Percentiles rank a stretch among this genome's conserved stretches.
These are phyloP conservation scores for Gremmenia infestans DNA, from an alignment of 2,329 filamentous ascomycete genomes.

Conservation along the genomic window DNA sequence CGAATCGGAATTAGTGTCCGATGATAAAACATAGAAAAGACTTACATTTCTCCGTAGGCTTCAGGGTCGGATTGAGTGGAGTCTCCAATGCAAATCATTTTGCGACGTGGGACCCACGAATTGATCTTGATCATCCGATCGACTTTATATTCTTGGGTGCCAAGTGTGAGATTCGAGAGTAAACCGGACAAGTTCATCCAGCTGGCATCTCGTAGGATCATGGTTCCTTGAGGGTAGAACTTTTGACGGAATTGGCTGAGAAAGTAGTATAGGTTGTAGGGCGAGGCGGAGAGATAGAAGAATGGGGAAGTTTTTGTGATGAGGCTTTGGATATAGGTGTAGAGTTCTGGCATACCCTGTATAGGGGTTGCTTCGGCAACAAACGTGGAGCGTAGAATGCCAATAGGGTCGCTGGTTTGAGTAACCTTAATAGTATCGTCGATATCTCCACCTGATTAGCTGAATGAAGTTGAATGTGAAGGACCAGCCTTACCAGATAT, in stretches of 20 bases:
- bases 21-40: conserved; percentile 2
- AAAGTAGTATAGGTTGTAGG: conserved; percentile 91
- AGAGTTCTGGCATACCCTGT: conserved; percentile 79
- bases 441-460: conserved; percentile 54
- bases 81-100: conserved; percentile 82
- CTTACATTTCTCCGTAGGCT: conserved; percentile 75
- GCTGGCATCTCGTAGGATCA: conserved; percentile 78
- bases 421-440: conserved; percentile 97
- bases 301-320: conserved; percentile 61
- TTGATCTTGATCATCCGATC: conserved; percentile 74
- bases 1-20: conserved; percentile 5
- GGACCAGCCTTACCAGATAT: conserved; percentile 55
- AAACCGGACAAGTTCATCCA: conserved; percentile 83
- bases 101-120: conserved; percentile 70
- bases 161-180: conserved; percentile 70
- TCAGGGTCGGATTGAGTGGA: conserved; percentile 90
- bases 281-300: conserved; percentile 92
- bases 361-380: conserved; percentile 67
- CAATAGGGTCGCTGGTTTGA: conserved; percentile 70
- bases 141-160: conserved; percentile 82
- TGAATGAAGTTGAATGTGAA: background rate
- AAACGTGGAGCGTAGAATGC: conserved; percentile 81
- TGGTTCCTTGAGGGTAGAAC: conserved; percentile 70
- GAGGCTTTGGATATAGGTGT: conserved; percentile 55
- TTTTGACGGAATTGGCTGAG: conserved; percentile 66